Conservation (phyloP, 2,329 filamentous ascomycete species). For the Cercospora canescens region DNA sequence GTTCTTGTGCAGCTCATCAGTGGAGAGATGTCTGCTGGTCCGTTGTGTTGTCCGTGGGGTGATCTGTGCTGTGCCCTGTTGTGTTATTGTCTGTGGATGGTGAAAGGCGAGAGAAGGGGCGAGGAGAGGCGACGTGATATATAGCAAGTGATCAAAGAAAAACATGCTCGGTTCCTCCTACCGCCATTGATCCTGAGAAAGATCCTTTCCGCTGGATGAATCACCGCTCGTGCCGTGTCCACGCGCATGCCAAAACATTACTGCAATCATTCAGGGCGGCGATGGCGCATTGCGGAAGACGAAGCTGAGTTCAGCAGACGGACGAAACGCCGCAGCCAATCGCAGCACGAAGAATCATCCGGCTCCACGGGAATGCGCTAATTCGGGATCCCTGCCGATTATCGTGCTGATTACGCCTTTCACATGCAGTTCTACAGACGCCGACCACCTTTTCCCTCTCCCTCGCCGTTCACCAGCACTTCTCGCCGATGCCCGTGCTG, state of each 20-base stretch:
- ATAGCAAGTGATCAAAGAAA: background rate
- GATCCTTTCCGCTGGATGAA: constrained; percentile 4
- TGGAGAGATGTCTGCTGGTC: background rate
- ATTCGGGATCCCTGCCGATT: constrained; percentile 1
- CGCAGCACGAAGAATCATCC: background rate
- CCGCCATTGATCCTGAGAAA: background rate
- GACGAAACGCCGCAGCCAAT: background rate
- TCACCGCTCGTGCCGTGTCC: constrained; percentile 4
- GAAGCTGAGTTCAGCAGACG: background rate
- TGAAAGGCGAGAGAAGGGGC: constrained; percentile 4
- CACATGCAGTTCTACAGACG: background rate
- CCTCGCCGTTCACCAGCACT: background rate
- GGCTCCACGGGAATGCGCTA: background rate
- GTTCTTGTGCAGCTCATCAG: constrained; percentile 16
- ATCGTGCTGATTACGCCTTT: background rate
- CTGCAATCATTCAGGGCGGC: background rate
- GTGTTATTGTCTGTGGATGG: background rate
- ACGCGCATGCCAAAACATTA: background rate
- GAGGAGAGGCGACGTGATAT: constrained; percentile 7
- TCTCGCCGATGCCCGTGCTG: background rate
- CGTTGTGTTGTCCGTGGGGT: background rate
- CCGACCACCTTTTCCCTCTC: background rate
- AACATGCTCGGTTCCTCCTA: background rate
- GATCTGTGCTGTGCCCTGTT: background rate
- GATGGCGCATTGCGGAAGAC: background rate